Evolutionary conservation across 345 rosid species (phyloP).

Genomic region (Capsella bursapastoris): DNA sequence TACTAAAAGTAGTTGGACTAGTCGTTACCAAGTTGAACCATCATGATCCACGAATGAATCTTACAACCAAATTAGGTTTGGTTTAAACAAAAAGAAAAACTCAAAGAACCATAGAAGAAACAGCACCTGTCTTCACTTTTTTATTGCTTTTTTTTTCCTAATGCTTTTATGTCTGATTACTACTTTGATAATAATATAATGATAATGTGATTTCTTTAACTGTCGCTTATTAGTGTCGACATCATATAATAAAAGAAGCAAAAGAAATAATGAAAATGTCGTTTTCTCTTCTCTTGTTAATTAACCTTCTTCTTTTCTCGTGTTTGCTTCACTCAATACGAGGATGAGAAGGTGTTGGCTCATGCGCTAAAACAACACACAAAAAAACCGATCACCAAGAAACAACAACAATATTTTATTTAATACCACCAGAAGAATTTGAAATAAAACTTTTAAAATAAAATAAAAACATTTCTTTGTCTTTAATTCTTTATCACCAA

Average conservation of each 20-base stretch:
- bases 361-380: not conserved
- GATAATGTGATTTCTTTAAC: conserved; percentile 13
- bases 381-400: conserved; percentile 24
- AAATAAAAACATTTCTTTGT: too few relatives aligned
- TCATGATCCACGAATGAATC: too few relatives aligned
- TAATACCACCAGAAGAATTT: too few relatives aligned
- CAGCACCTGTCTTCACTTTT: conserved; percentile 11
- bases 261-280: not conserved
- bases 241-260: not conserved
- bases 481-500: too few relatives aligned
- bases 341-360: not conserved
- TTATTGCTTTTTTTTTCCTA: not conserved
- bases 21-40: too few relatives aligned
- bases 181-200: not conserved
- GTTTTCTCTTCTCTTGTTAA: not conserved
- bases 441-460: too few relatives aligned
- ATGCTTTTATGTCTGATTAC: not conserved
- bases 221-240: conserved; percentile 27
- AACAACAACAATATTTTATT: too few relatives aligned
- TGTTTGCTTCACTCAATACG: conserved; percentile 14
- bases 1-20: too few relatives aligned
- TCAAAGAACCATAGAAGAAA: not conserved
- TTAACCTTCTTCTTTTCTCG: not conserved
- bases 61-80: too few relatives aligned
- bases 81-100: too few relatives aligned